Evolutionary conservation across 2,329 filamentous ascomycete species (phyloP).

Genomic region (Hortaea sp.): DNA sequence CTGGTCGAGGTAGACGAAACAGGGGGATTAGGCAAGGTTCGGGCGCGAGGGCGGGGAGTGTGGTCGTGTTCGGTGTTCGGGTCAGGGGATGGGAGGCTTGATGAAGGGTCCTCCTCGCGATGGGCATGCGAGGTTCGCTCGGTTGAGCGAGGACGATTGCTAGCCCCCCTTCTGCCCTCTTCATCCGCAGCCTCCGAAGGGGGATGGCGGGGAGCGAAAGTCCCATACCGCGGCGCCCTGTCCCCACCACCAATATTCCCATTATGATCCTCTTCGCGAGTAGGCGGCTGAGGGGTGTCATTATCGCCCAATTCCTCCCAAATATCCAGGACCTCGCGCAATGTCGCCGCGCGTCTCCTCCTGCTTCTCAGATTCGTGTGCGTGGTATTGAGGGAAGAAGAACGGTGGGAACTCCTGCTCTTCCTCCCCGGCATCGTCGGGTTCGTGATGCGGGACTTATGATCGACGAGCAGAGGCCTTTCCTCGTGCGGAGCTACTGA

Average conservation of each 20-base stretch:
- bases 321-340: slow-evolving; percentile 23
- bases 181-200: slow-evolving; percentile 4
- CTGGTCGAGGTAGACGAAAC: too few species aligned
- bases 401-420: too few species aligned
- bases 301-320: slow-evolving; percentile 23
- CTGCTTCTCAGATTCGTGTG: slow-evolving; percentile 13
- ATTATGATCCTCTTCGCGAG: background rate
- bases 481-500: background rate
- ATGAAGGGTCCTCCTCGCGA: background rate
- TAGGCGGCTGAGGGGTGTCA: slow-evolving; percentile 2
- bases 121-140: background rate
- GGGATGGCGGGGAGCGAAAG: slow-evolving; percentile 8
- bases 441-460: background rate
- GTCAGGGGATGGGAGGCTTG: background rate
- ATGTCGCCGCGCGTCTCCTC: slow-evolving; percentile 22
- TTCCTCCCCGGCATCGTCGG: background rate
- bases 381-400: background rate
- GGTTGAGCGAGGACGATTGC: background rate
- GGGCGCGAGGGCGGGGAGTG: background rate
- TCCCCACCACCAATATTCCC: too few species aligned
- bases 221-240: slow-evolving; percentile 9
- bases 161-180: slow-evolving; percentile 6
- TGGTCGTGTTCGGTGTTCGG: background rate
- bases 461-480: background rate
- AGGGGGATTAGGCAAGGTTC: background rate